phyloP scores from a whole-genome alignment of 441 rosid genomes.

The Biscutella laevigata region DNA sequence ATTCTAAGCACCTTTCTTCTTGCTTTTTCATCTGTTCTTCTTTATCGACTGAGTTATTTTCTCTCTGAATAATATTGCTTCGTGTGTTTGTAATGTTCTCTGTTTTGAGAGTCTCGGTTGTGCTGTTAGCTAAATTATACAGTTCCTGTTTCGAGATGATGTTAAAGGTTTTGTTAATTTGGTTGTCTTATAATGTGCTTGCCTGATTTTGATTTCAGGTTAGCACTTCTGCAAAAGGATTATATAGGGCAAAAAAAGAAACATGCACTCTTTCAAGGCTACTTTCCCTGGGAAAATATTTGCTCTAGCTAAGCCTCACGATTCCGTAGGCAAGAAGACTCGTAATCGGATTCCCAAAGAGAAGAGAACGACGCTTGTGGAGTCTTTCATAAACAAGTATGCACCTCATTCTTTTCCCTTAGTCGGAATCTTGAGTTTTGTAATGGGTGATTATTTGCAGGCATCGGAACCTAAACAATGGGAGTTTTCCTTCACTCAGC shows the following conservation, averaged over 20 bases:
- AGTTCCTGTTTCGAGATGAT: neutral
- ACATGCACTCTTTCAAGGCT: conserved; percentile 71
- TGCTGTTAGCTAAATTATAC: neutral
- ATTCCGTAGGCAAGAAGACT: conserved; percentile 58
- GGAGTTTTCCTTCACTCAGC: conserved; percentile 77
- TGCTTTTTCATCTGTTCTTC: neutral
- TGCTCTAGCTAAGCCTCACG: conserved; percentile 69
- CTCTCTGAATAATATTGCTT: neutral
- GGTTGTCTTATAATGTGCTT: conserved; percentile 6
- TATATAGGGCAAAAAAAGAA: conserved; percentile 21
- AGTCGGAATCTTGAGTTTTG: neutral
- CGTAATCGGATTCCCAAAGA: conserved; percentile 83
- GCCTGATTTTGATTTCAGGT: conserved; percentile 10
- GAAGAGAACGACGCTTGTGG: conserved; percentile 78
- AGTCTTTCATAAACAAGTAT: conserved; percentile 78
- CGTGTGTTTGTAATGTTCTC: conserved; percentile 1
- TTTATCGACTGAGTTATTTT: neutral
- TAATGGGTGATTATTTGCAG: conserved; percentile 34
- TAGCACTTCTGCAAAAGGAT: neutral
- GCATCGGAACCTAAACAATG: conserved; percentile 62
- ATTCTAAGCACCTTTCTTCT: neutral
- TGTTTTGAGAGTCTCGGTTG: neutral
- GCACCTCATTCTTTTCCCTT: conserved; percentile 1
- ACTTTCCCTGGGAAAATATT: conserved; percentile 60
- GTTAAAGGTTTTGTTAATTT: neutral